Base-by-base conservation (phyloP, 257 asterid genomes). In the Solanum bulbocastanum region DNA sequence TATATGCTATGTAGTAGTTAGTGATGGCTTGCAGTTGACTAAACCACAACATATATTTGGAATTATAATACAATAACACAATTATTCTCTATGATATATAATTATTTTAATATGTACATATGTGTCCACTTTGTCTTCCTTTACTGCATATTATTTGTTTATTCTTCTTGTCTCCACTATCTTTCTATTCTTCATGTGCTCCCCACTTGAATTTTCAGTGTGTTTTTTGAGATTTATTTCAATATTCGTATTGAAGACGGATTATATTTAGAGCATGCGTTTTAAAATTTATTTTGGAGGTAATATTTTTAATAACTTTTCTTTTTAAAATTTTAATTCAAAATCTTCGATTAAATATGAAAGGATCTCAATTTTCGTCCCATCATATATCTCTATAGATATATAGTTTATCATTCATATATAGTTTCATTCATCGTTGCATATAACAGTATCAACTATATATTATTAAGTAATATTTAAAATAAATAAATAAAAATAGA, bases 151-250 rank as follows among this genome's bases (percentile, higher is more conserved):
- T 84, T 52, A 16, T 87, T 87, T 88, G 75, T 89, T 85, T 88
- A 87, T 89, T 88, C 72, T 86, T 84, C 86, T 81, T 87, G 88
- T 88, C 93, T 90, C 95, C 93, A 90, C 92, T 73, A 75, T 88
- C 44, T 44, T 23, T 27, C 56, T 75, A 88, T 56, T 87, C 69
- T 65, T 83, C 83, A 81, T 49, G 49, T 73, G 68, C 66, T 52
- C 27, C 52, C 85, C 79, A 42, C 76, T 79, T 44, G 6, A 40
- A n/a, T 56, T 35, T 85, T 25, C 7, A 4, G 10, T 20, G 30
- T 84, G 39, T 15, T 20, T 23, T n/a, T 10, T 49, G 11, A 9
- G 2, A 3, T 60, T 62, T 0, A 62, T 4, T 11, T 2, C 0
- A 11, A 5, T 5, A n/a, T 4, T 10, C 1, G 2, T 1, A 23